These are phyloP conservation scores for Silene uniflora DNA, from an alignment of 148 eudicot species.

Conservation along the genomic window DNA sequence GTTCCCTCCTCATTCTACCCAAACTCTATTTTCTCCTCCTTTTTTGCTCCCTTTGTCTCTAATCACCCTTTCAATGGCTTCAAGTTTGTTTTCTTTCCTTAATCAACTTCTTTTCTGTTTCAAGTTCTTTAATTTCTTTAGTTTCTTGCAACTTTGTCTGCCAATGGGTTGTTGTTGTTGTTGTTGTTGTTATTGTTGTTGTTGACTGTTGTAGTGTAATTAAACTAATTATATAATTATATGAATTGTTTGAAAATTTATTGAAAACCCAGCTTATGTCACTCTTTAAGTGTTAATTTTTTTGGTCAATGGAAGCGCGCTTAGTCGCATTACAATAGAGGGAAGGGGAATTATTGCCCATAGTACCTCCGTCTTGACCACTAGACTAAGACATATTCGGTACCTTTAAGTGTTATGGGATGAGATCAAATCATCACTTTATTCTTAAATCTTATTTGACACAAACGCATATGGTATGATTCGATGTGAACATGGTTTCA, in stretches of 20 bases:
- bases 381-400: too few species aligned
- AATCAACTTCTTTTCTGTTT: neutral
- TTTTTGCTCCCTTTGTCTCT: neutral
- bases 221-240: too few species aligned
- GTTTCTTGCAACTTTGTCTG: neutral
- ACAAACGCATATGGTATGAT: slow-evolving; percentile 2
- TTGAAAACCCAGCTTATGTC: neutral
- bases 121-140: neutral
- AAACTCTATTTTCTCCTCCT: neutral
- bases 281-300: too few species aligned
- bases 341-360: too few species aligned
- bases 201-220: too few species aligned
- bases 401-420: neutral
- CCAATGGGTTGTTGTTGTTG: too few species aligned
- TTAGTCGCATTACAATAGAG: too few species aligned
- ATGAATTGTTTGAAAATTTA: neutral
- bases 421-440: neutral
- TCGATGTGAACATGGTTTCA: neutral
- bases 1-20: neutral
- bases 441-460: neutral
- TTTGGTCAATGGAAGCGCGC: too few species aligned
- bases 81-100: neutral
- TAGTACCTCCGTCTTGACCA: too few species aligned
- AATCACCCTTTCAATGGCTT: neutral
- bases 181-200: neutral